Evolutionary conservation across 164 flowering plant genomes (phyloP).

Genomic region (Macadamia tetraphylla): DNA sequence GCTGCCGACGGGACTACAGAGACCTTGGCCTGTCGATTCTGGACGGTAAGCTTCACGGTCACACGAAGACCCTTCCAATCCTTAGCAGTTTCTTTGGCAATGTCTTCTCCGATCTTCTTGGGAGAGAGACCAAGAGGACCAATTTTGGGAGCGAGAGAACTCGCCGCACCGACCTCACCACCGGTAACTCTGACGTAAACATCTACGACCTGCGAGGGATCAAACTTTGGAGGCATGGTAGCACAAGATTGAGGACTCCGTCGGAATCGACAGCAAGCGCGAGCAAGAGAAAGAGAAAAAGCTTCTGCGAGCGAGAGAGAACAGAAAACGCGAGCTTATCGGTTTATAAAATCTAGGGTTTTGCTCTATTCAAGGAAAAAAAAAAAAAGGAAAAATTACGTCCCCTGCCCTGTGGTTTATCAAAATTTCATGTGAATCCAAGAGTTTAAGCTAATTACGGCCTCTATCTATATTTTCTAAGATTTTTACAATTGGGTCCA

Average conservation of each 20-base stretch:
- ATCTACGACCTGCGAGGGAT: constrained; percentile 62
- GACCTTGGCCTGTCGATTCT: constrained; percentile 75
- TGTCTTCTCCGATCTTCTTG: constrained; percentile 75
- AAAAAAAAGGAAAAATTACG: too few species aligned
- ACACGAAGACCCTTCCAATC: constrained; percentile 86
- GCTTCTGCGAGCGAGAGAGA: not conserved
- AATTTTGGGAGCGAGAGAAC: constrained; percentile 72
- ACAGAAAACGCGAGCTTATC: not conserved
- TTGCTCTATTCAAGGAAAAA: too few species aligned
- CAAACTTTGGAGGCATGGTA: constrained; percentile 72
- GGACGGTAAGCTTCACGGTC: constrained; percentile 74
- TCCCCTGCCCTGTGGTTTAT: too few species aligned
- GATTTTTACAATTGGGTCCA: too few species aligned
- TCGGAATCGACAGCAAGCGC: not conserved
- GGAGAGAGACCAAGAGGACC: constrained; percentile 79
- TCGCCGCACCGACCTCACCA: constrained; percentile 77
- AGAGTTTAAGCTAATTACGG: too few species aligned
- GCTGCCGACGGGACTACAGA: constrained; percentile 73
- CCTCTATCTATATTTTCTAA: too few species aligned
- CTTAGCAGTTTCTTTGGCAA: constrained; percentile 72
- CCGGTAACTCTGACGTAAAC: constrained; percentile 77
- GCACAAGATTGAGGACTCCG: constrained; percentile 7
- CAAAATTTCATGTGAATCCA: too few species aligned
- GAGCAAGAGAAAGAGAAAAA: not conserved
- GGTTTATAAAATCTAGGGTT: not conserved